Evolutionary conservation across 163 green algal species (phyloP).

Genomic region (Smithsoniella earleae): DNA sequence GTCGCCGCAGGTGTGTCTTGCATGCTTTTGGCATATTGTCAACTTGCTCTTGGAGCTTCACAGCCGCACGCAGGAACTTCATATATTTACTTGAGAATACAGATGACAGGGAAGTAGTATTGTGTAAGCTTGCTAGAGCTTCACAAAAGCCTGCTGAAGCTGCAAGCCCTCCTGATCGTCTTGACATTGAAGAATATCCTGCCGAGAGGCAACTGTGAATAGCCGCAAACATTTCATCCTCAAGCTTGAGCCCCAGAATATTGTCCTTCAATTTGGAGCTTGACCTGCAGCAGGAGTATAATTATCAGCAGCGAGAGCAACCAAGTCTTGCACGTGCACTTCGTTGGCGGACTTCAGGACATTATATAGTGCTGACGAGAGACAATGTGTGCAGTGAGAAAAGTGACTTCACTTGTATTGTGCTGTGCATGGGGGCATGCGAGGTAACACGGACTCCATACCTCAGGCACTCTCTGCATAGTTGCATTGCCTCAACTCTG

Average conservation of each 20-base stretch:
- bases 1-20: not conserved
- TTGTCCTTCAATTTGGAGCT: not conserved
- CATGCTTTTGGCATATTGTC: not conserved
- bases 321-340: no score
- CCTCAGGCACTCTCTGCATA: conserved; percentile 16
- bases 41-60: not conserved
- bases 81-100: not conserved
- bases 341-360: no score
- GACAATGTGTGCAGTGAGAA: no score
- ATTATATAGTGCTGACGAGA: no score
- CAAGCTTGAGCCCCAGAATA: conserved; percentile 1
- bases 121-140: not conserved
- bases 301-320: no score
- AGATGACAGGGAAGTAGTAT: not conserved
- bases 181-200: not conserved
- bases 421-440: no score
- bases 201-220: not conserved
- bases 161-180: not conserved
- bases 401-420: no score
- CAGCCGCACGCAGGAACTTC: not conserved
- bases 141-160: not conserved
- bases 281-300: no score
- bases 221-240: not conserved
- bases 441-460: no score
- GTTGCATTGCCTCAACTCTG: not conserved